Conservation (phyloP, 2,329 filamentous ascomycete species). For the Ophiostoma triangulosporum region DNA sequence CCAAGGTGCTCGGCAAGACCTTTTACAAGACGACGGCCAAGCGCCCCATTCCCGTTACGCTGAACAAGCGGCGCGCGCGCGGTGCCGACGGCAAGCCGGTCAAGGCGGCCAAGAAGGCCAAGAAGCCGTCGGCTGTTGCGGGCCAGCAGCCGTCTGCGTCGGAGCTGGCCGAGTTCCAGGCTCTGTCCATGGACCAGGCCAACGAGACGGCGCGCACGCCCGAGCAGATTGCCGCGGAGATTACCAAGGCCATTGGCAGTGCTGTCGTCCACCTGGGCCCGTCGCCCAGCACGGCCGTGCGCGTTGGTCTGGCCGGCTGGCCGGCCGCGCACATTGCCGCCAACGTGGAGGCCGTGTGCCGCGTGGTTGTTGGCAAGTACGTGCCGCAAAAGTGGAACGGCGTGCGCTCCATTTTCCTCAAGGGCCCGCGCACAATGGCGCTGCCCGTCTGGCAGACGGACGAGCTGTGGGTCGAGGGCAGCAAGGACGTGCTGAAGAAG, state of each 20-base stretch:
- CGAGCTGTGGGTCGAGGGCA: constrained; percentile 72
- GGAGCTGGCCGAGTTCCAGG: constrained; percentile 61
- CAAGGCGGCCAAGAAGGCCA: constrained; percentile 39
- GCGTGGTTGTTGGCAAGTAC: constrained; percentile 60
- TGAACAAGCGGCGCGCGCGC: constrained; percentile 49
- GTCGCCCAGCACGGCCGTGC: constrained; percentile 66
- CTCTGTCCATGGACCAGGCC: constrained; percentile 45
- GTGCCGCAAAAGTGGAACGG: constrained; percentile 81
- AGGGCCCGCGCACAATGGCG: constrained; percentile 75
- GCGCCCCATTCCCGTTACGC: constrained; percentile 69
- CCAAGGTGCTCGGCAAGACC: constrained; percentile 71
- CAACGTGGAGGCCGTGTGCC: constrained; percentile 63
- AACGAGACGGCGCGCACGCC: constrained; percentile 36
- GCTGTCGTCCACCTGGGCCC: constrained; percentile 71
- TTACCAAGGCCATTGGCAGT: constrained; percentile 62
- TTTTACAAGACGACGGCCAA: constrained; percentile 80
- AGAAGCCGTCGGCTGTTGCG: constrained; percentile 32
- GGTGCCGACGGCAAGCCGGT: constrained; percentile 44
- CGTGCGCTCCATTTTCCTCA: constrained; percentile 74
- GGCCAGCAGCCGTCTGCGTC: constrained; percentile 72
- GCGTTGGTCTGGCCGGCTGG: constrained; percentile 65
- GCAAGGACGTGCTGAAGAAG: constrained; percentile 54
- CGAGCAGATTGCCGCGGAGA: constrained; percentile 61
- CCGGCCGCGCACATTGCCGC: constrained; percentile 61
- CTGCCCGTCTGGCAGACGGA: constrained; percentile 91